Conservation (phyloP, 768 basidiomycete species). For the Phanerochaete sordida region DNA sequence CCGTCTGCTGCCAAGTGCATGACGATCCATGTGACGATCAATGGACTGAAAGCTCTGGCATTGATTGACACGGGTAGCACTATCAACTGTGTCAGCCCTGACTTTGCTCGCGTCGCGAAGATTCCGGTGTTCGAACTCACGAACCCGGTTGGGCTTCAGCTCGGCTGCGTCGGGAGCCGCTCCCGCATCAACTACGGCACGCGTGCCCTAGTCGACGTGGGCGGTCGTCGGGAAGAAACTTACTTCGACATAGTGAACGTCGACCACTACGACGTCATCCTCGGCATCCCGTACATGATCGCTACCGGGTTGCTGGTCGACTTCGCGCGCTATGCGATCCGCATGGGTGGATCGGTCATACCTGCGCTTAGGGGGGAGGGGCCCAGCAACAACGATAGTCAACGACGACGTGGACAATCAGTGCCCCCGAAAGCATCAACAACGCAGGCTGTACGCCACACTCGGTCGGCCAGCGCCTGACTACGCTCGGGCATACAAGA, state of each 20-base stretch:
- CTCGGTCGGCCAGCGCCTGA: too few relatives aligned
- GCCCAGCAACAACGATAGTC: too few relatives aligned
- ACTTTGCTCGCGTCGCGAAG: neutral
- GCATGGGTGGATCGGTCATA: neutral
- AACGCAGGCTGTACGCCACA: too few relatives aligned
- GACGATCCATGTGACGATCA: neutral
- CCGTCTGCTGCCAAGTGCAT: too few relatives aligned
- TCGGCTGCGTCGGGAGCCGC: neutral
- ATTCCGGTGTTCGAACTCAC: neutral
- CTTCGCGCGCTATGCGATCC: neutral
- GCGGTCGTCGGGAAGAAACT: too few relatives aligned
- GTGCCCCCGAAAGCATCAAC: too few relatives aligned
- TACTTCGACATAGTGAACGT: constrained; percentile 1
- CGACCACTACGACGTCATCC: neutral
- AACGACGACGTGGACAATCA: too few relatives aligned
- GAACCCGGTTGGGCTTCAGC: neutral
- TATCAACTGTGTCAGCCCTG: neutral
- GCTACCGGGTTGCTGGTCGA: neutral
- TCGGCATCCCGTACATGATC: neutral
- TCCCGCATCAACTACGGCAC: neutral
- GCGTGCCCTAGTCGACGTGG: too few relatives aligned
- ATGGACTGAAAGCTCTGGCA: neutral
- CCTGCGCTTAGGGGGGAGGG: neutral
- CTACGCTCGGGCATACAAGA: too few relatives aligned
- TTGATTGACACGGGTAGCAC: neutral